Evolutionary conservation across 1,284 basidiomycete genomes (phyloP).

Genomic region (Puccinia brachypodii): DNA sequence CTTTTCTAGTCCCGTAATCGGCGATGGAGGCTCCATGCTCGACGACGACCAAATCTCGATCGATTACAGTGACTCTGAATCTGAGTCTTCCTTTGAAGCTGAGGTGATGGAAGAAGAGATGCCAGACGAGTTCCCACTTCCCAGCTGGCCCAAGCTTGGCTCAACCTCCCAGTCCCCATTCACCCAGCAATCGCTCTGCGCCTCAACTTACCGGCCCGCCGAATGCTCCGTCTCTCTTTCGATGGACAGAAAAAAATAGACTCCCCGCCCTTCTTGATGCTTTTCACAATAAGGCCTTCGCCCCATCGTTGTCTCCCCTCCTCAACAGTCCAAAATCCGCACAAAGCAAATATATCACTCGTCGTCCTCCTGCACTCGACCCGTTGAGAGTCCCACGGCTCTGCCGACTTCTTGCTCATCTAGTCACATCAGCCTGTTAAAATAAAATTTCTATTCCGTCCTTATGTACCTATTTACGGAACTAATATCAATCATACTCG

Average conservation of each 20-base stretch:
- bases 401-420: slow-evolving; percentile 12
- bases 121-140: slow-evolving; percentile 4
- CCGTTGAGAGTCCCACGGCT: background rate
- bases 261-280: background rate
- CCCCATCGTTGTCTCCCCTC: background rate
- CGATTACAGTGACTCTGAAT: background rate
- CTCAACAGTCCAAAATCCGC: background rate
- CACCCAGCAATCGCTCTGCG: background rate
- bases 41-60: background rate
- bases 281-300: no score
- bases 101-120: background rate
- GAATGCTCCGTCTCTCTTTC: slow-evolving; percentile 25
- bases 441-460: no score
- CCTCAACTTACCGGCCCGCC: background rate
- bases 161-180: slow-evolving; percentile 35
- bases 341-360: background rate
- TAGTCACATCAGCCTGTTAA: no score
- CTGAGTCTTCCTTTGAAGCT: slow-evolving; percentile 30
- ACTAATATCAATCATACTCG: no score
- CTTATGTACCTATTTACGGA: no score
- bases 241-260: background rate
- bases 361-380: background rate
- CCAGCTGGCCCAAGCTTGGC: slow-evolving; percentile 28
- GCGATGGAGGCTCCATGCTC: background rate
- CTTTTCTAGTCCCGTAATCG: background rate